These are phyloP conservation scores for Neurospora tetraspora DNA, from an alignment of 495 filamentous ascomycete species.

Conservation along the genomic window DNA sequence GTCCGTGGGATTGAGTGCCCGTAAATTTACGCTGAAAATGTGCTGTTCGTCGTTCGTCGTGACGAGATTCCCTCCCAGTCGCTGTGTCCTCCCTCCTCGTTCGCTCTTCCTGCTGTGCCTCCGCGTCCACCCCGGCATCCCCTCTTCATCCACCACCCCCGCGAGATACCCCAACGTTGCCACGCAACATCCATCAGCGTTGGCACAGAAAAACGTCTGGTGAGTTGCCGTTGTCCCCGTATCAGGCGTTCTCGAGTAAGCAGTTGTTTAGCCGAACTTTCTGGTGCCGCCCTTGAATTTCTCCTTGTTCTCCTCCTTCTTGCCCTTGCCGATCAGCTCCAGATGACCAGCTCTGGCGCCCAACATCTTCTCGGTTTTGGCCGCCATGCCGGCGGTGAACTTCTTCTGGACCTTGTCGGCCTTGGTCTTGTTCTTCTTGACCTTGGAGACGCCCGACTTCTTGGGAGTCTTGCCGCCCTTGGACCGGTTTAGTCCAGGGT, in stretches of 20 bases:
- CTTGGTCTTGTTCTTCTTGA: constrained; percentile 28
- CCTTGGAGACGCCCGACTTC: constrained; percentile 22
- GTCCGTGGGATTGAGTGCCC: neutral
- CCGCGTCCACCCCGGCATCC: neutral
- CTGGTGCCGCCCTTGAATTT: constrained; percentile 30
- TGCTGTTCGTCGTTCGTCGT: neutral
- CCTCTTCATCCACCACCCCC: neutral
- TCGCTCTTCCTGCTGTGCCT: neutral
- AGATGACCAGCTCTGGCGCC: constrained; percentile 38
- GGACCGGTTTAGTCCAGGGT: constrained; percentile 19
- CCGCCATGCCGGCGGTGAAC: constrained; percentile 30
- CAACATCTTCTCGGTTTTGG: constrained; percentile 36
- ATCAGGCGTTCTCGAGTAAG: neutral
- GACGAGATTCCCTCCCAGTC: neutral
- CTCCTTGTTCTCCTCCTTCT: constrained; percentile 25
- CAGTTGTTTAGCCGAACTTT: constrained; percentile 36
- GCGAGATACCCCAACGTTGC: neutral
- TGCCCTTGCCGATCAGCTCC: constrained; percentile 38
- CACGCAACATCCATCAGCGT: neutral
- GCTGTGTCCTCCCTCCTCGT: neutral
- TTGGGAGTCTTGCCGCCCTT: constrained; percentile 15
- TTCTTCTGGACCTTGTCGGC: constrained; percentile 35
- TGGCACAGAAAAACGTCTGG: neutral
- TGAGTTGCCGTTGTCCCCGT: neutral
- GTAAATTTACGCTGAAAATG: neutral